phyloP scores from a whole-genome alignment of 1,284 basidiomycete species.

The Cutaneotrichosporon dermatis region DNA sequence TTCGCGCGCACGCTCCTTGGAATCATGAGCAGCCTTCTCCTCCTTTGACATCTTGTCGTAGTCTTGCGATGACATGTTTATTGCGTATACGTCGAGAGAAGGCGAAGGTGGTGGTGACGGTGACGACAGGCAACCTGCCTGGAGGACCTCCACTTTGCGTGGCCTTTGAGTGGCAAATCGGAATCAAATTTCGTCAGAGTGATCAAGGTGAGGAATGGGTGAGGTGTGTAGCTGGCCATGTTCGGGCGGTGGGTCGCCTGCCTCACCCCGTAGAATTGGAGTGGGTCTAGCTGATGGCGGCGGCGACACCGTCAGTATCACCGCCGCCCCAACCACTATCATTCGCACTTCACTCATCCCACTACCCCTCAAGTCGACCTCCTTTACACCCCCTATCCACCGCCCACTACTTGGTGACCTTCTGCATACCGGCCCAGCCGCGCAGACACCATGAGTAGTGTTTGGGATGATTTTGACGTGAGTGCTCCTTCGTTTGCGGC shows the following conservation, averaged over 20 bases:
- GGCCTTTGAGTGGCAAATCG: neutral
- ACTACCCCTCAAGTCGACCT: too few relatives aligned
- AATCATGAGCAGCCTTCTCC: conserved; percentile 69
- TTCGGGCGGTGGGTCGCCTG: too few relatives aligned
- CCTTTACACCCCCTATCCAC: too few relatives aligned
- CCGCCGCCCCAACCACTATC: too few relatives aligned
- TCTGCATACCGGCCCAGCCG: neutral
- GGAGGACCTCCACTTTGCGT: conserved; percentile 5
- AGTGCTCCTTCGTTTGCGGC: neutral
- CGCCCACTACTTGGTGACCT: neutral
- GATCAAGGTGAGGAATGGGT: neutral
- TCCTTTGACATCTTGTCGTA: conserved; percentile 69
- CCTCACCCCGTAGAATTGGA: too few relatives aligned
- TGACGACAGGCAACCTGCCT: neutral
- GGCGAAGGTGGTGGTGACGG: too few relatives aligned
- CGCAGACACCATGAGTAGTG: neutral
- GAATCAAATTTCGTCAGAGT: neutral
- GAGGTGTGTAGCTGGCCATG: neutral
- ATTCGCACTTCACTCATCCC: too few relatives aligned
- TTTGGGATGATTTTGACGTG: conserved; percentile 12
- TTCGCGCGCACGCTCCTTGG: conserved; percentile 64
- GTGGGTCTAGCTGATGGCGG: too few relatives aligned
- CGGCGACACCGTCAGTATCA: too few relatives aligned
- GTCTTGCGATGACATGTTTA: conserved; percentile 1
- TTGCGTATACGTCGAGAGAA: conserved; percentile 27